These are phyloP conservation scores for Phellinidium pouzarii DNA, from an alignment of 1,284 basidiomycete species.

Conservation along the genomic window DNA sequence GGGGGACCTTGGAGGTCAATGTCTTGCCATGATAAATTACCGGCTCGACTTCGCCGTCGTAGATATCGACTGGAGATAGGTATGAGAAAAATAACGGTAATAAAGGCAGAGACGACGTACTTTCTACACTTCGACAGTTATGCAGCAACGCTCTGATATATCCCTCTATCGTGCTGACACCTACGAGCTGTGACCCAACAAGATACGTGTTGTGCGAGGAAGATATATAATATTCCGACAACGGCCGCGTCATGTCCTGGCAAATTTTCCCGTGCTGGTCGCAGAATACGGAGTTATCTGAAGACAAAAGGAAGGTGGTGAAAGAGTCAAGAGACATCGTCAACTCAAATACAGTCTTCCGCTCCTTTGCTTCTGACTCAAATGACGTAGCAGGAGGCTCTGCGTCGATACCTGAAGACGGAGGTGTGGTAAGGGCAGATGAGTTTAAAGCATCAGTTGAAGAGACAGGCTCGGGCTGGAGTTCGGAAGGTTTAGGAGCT, in stretches of 20 bases:
- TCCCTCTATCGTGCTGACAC: slow-evolving; percentile 91
- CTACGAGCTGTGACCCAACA: slow-evolving; percentile 89
- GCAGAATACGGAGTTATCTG: slow-evolving; percentile 54
- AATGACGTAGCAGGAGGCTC: slow-evolving; percentile 25
- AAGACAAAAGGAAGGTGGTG: slow-evolving; percentile 67
- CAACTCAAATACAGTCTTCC: slow-evolving; percentile 10
- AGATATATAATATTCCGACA: slow-evolving; percentile 88
- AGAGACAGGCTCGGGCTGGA: slow-evolving; percentile 19
- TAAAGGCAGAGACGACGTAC: slow-evolving; percentile 40
- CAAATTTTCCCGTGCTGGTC: slow-evolving; percentile 38
- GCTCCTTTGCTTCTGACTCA: slow-evolving; percentile 22
- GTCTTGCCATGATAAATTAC: slow-evolving; percentile 91
- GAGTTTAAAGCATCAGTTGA: not conserved
- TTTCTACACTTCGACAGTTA: slow-evolving; percentile 87
- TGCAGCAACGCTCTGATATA: slow-evolving; percentile 91
- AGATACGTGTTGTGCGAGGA: slow-evolving; percentile 98
- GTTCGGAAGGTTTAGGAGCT: slow-evolving; percentile 2
- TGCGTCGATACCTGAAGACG: slow-evolving; percentile 16
- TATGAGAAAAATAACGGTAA: slow-evolving; percentile 6
- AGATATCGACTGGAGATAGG: slow-evolving; percentile 76
- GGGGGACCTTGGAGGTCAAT: slow-evolving; percentile 79
- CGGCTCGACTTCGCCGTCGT: slow-evolving; percentile 81
- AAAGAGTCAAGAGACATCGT: slow-evolving; percentile 57
- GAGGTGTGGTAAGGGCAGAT: slow-evolving; percentile 9
- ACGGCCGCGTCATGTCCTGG: slow-evolving; percentile 75